Evolutionary conservation across 306 rosid genomes (phyloP).

Genomic region (Sechiopsis laciniata): DNA sequence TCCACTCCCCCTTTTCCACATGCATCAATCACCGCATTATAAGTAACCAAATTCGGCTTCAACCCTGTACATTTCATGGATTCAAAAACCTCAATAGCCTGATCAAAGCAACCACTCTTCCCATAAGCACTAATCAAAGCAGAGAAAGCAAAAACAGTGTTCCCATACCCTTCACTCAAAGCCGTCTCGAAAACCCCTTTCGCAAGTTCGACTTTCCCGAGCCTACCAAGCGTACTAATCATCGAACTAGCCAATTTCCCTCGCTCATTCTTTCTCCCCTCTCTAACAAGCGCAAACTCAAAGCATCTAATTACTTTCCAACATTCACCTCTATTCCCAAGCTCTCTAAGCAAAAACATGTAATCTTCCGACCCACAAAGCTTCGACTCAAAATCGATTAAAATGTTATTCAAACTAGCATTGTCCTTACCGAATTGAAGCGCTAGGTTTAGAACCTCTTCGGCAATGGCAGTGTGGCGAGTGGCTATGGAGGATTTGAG

Average conservation of each 20-base stretch:
- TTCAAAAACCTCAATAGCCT: conserved; percentile 52
- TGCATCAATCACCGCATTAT: conserved; percentile 83
- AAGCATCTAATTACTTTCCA: conserved; percentile 50
- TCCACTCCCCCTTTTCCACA: conserved; percentile 70
- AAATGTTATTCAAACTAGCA: conserved; percentile 40
- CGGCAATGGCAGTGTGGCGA: conserved; percentile 51
- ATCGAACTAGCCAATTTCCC: conserved; percentile 78
- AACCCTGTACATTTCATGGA: conserved; percentile 60
- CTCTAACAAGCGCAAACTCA: conserved; percentile 60
- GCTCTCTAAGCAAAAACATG: conserved; percentile 54
- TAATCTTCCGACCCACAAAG: conserved; percentile 65
- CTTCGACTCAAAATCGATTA: conserved; percentile 46
- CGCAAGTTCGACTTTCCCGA: conserved; percentile 70
- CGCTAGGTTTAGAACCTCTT: conserved; percentile 55
- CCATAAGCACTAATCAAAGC: conserved; percentile 84
- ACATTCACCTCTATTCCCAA: conserved; percentile 58
- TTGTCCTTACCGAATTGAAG: conserved; percentile 45
- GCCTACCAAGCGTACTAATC: conserved; percentile 86
- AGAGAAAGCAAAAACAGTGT: conserved; percentile 65
- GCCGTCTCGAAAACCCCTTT: conserved; percentile 50
- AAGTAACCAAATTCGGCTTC: conserved; percentile 76
- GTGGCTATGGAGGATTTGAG: conserved; percentile 45
- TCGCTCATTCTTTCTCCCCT: conserved; percentile 42
- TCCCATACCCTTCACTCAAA: conserved; percentile 64
- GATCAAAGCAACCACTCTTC: conserved; percentile 48